Evolutionary conservation across 2,329 filamentous ascomycete species (phyloP).

Genomic region (Colletotrichum abscissum): DNA sequence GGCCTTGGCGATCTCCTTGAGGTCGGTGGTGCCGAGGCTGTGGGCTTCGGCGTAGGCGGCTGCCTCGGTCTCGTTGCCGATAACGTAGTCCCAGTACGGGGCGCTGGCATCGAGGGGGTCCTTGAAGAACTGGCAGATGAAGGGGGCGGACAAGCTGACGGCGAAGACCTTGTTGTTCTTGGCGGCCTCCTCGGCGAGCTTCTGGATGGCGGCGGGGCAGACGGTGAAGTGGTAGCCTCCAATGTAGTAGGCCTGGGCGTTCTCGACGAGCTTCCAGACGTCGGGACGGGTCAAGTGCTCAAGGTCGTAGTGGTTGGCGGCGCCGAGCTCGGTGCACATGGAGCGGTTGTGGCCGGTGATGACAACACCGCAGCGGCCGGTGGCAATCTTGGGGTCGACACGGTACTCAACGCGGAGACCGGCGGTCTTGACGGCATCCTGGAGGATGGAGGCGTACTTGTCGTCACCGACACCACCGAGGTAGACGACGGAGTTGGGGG

Average conservation of each 20-base stretch:
- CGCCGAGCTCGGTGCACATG: constrained; percentile 94
- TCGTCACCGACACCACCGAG: constrained; percentile 94
- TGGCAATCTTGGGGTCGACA: constrained; percentile 84
- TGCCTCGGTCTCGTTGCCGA: constrained; percentile 97
- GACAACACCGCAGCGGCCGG: constrained; percentile 94
- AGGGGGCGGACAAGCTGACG: constrained; percentile 92
- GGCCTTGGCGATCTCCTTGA: constrained; percentile 85
- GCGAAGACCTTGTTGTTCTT: constrained; percentile 90
- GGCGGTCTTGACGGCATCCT: constrained; percentile 85
- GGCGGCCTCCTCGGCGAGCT: constrained; percentile 90
- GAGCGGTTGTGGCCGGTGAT: constrained; percentile 97
- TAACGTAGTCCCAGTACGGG: constrained; percentile 94
- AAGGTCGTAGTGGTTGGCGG: constrained; percentile 96
- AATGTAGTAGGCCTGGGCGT: constrained; percentile 89
- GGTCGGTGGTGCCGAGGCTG: constrained; percentile 77
- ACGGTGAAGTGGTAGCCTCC: constrained; percentile 98
- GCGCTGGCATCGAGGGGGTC: constrained; percentile 87
- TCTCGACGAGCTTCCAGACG: constrained; percentile 92
- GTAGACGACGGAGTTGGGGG: constrained; percentile 89
- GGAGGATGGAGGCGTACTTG: constrained; percentile 92
- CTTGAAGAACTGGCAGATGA: constrained; percentile 98
- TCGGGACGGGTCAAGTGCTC: constrained; percentile 91
- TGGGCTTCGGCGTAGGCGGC: constrained; percentile 88
- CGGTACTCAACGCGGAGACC: constrained; percentile 96
- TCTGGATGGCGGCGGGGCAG: constrained; percentile 89